phyloP scores from a whole-genome alignment of 176 grass and related monocot genomes.

The Musa schizocarpa region DNA sequence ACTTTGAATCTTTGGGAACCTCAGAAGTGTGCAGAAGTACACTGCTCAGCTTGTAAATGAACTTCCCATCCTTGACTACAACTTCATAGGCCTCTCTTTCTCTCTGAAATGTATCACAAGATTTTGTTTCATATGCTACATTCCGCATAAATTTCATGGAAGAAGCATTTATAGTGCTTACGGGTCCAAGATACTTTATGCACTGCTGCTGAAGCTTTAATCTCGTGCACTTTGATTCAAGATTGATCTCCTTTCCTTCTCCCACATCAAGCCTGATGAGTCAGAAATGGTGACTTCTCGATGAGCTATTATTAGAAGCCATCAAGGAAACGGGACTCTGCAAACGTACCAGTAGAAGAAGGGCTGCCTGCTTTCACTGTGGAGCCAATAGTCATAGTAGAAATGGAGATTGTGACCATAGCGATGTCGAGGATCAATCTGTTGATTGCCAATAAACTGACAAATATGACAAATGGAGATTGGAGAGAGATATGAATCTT shows the following conservation, averaged over 20 bases:
- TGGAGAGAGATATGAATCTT: neutral
- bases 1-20: constrained; percentile 50
- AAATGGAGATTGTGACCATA: constrained; percentile 91
- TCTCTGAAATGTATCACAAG: constrained; percentile 36
- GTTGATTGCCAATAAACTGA: constrained; percentile 16
- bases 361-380: constrained; percentile 63
- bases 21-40: constrained; percentile 58
- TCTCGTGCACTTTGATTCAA: constrained; percentile 30
- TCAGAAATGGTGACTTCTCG: neutral
- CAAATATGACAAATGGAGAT: neutral
- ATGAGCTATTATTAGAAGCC: too few relatives aligned
- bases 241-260: constrained; percentile 65
- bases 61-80: constrained; percentile 36
- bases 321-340: too few relatives aligned
- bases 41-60: constrained; percentile 58
- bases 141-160: too few relatives aligned
- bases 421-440: constrained; percentile 87
- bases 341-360: constrained; percentile 81
- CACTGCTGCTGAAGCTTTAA: constrained; percentile 57
- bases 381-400: constrained; percentile 73
- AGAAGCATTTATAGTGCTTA: neutral
- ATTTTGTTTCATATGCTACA: too few relatives aligned
- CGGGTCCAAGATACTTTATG: constrained; percentile 69
- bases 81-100: constrained; percentile 81
- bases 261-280: constrained; percentile 54